Evolutionary conservation across 176 grass and related monocot species (phyloP).

Genomic region (Saccharum officinarum): DNA sequence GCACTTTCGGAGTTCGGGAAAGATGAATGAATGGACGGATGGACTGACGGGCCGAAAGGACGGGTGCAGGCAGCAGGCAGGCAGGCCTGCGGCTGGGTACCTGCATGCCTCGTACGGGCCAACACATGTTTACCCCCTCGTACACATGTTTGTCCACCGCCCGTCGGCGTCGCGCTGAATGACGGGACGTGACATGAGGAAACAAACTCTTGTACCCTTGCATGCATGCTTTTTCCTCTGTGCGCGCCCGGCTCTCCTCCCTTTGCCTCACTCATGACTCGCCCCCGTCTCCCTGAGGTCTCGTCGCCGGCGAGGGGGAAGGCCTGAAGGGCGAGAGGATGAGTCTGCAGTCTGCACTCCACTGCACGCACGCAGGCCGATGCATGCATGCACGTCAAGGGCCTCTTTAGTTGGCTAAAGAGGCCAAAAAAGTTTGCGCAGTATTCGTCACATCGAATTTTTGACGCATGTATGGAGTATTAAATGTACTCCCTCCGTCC

Average conservation of each 20-base stretch:
- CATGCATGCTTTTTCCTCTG: background rate
- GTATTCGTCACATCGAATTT: too few species aligned
- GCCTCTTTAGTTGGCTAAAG: too few species aligned
- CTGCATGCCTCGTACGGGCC: constrained; percentile 10
- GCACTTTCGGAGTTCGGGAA: constrained; percentile 48
- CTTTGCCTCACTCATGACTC: background rate
- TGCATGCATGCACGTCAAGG: constrained; percentile 30
- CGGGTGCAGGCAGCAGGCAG: constrained; percentile 39
- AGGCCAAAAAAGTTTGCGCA: too few species aligned
- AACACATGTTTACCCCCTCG: too few species aligned
- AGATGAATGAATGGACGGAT: background rate
- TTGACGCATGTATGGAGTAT: too few species aligned
- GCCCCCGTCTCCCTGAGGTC: too few species aligned
- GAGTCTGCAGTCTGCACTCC: background rate
- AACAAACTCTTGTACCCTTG: constrained; percentile 49
- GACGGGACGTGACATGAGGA: constrained; percentile 43
- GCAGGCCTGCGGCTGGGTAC: background rate
- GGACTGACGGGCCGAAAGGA: constrained; percentile 14
- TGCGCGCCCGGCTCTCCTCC: background rate
- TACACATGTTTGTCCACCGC: constrained; percentile 31
- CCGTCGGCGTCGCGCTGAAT: constrained; percentile 26
- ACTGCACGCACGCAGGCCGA: constrained; percentile 23
- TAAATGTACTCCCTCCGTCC: too few species aligned
- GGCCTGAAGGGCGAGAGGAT: background rate
- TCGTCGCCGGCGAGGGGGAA: background rate